Conservation (phyloP, 805 yeast species). For the Cyberlindnera meyerae region DNA sequence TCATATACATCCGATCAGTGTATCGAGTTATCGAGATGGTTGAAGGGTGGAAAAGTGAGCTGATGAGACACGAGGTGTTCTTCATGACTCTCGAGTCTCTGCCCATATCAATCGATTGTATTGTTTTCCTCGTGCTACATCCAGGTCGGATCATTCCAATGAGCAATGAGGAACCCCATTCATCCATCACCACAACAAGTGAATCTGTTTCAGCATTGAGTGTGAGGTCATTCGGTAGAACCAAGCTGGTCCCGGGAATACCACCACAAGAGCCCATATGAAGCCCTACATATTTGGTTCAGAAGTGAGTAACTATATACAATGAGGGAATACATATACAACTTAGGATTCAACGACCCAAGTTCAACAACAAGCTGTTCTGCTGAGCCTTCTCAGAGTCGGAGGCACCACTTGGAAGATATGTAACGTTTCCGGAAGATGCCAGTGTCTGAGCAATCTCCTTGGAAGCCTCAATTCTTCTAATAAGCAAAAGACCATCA, state of each 20-base stretch:
- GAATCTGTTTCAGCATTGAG: too few relatives aligned
- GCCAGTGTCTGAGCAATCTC: slow-evolving; percentile 91
- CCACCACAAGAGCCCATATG: too few relatives aligned
- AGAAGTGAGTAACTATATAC: neutral
- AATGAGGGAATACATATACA: neutral
- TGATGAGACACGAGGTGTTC: slow-evolving; percentile 57
- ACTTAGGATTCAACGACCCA: slow-evolving; percentile 53
- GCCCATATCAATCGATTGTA: slow-evolving; percentile 49
- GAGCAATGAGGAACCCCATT: neutral
- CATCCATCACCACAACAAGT: too few relatives aligned
- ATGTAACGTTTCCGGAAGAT: slow-evolving; percentile 77
- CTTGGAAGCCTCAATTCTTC: slow-evolving; percentile 95
- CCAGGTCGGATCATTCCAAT: slow-evolving; percentile 53
- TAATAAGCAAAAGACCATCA: slow-evolving; percentile 87
- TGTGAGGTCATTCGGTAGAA: too few relatives aligned
- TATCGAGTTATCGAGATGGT: slow-evolving; percentile 70
- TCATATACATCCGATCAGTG: slow-evolving; percentile 60
- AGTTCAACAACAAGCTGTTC: slow-evolving; percentile 58
- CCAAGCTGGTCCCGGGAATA: too few relatives aligned
- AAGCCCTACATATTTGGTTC: neutral
- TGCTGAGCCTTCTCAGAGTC: slow-evolving; percentile 30
- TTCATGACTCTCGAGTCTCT: slow-evolving; percentile 58
- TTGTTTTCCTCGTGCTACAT: slow-evolving; percentile 47
- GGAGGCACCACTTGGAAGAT: slow-evolving; percentile 58
- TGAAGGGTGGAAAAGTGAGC: slow-evolving; percentile 66